These are phyloP conservation scores for Blepharisma stoltei DNA, from an alignment of 73 alveolate genomes.

Conservation along the genomic window DNA sequence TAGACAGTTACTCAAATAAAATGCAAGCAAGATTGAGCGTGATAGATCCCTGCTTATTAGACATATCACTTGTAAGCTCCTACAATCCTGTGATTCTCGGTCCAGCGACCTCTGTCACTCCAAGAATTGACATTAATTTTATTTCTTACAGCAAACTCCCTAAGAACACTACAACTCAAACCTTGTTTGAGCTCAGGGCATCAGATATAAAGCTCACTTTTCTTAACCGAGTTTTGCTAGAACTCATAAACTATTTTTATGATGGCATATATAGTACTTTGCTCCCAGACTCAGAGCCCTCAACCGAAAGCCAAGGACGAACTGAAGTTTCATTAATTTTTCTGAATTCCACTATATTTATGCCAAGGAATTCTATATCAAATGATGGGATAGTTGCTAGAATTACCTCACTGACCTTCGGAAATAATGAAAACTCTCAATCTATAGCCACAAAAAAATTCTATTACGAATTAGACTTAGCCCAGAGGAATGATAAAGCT, in stretches of 20 bases:
- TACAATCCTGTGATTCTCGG: background rate
- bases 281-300: background rate
- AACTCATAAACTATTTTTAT: background rate
- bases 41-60: background rate
- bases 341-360: background rate
- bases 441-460: background rate
- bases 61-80: background rate
- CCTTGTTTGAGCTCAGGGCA: background rate
- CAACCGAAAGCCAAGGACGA: background rate
- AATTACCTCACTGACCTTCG: background rate
- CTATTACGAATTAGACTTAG: background rate
- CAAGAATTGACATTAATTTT: background rate
- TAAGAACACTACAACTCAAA: background rate
- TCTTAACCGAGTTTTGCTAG: background rate
- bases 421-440: background rate
- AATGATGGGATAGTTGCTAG: background rate
- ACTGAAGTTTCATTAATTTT: background rate
- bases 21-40: background rate
- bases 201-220: background rate
- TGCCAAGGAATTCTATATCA: slow-evolving; percentile 6
- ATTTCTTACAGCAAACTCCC: background rate
- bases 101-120: background rate
- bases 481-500: background rate
- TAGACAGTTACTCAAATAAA: background rate
- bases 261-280: background rate